A percentile compares a stretch with the other conserved stretches of the same genome.
Evolutionary conservation across 2,329 filamentous ascomycete species (phyloP).

Genomic region (Incumbomyces delicatus): DNA sequence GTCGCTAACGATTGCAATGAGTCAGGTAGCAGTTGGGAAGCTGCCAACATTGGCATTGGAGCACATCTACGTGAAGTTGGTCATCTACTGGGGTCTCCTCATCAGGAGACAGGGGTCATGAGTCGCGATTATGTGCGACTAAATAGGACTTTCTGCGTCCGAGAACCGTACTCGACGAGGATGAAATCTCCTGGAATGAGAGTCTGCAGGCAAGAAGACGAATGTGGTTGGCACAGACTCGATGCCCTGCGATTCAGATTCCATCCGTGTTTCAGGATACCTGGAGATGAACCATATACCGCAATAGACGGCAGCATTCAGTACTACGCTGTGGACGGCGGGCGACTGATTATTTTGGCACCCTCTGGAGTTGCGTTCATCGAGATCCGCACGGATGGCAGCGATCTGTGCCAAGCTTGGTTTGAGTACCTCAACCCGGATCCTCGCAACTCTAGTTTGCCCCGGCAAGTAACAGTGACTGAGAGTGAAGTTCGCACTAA

Average conservation of each 20-base stretch:
- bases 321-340: slow-evolving; percentile 73
- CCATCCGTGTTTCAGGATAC: slow-evolving; percentile 81
- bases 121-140: slow-evolving; percentile 74
- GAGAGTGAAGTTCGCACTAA: slow-evolving; percentile 64
- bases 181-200: slow-evolving; percentile 72
- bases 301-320: slow-evolving; percentile 65
- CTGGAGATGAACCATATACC: slow-evolving; percentile 57
- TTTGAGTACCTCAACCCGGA: slow-evolving; percentile 65
- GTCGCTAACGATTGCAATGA: slow-evolving; percentile 82
- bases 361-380: slow-evolving; percentile 74
- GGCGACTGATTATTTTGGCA: slow-evolving; percentile 66
- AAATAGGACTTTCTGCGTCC: slow-evolving; percentile 70
- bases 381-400: slow-evolving; percentile 71
- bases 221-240: slow-evolving; percentile 84
- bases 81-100: slow-evolving; percentile 80
- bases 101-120: slow-evolving; percentile 90
- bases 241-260: slow-evolving; percentile 81
- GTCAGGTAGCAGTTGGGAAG: slow-evolving; percentile 85
- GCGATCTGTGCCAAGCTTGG: slow-evolving; percentile 69
- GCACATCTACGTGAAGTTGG: slow-evolving; percentile 87
- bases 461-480: slow-evolving; percentile 62
- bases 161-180: slow-evolving; percentile 77
- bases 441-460: slow-evolving; percentile 45
- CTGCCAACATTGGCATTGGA: slow-evolving; percentile 88
- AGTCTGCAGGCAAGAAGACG: slow-evolving; percentile 63